Evolutionary conservation across 768 basidiomycete genomes (phyloP).

Genomic region (Pleurotus pulmonarius): DNA sequence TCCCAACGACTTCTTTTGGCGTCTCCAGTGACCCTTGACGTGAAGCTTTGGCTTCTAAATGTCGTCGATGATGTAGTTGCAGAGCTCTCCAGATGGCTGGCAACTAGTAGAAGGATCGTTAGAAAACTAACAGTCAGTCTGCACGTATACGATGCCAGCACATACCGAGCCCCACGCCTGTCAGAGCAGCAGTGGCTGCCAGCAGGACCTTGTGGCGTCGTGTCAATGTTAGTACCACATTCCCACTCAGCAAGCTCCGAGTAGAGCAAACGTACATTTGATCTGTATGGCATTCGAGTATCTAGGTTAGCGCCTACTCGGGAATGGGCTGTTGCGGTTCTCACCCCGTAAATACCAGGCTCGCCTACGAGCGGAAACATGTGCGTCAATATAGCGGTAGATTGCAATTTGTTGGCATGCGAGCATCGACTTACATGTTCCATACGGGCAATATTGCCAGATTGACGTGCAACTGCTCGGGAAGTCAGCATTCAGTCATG

Average conservation of each 20-base stretch:
- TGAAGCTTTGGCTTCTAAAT: background rate
- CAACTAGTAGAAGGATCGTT: background rate
- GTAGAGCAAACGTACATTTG: background rate
- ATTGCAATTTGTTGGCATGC: too few species aligned
- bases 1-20: too few species aligned
- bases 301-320: background rate
- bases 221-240: background rate
- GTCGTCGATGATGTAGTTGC: conserved; percentile 1
- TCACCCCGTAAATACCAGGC: background rate
- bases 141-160: too few species aligned
- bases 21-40: too few species aligned
- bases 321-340: background rate
- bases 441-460: conserved; percentile 2
- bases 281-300: background rate
- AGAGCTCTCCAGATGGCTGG: conserved; percentile 3
- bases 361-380: background rate
- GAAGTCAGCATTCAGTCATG: background rate
- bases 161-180: background rate
- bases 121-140: background rate
- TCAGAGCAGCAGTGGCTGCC: conserved; percentile 4
- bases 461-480: background rate
- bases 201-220: background rate
- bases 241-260: background rate
- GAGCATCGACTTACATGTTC: background rate
- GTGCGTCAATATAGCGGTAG: too few species aligned